Evolutionary conservation across 805 yeast genomes (phyloP).

Genomic region (Barnettozyma siamensis): DNA sequence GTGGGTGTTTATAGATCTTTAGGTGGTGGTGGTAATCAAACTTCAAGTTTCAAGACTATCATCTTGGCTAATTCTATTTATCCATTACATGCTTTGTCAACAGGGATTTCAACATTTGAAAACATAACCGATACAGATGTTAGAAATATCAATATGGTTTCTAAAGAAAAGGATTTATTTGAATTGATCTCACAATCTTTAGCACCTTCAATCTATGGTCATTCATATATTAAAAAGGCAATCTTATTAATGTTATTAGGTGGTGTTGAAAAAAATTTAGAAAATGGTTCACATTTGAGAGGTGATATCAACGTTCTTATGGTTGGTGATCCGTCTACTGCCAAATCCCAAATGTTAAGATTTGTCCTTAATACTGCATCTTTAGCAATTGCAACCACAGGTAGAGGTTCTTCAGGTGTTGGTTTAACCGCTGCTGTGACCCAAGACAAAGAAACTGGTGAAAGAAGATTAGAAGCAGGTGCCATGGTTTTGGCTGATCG

Average conservation of each 20-base stretch:
- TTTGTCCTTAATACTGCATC: constrained; percentile 94
- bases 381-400: constrained; percentile 95
- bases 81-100: constrained; percentile 80
- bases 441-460: constrained; percentile 94
- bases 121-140: constrained; percentile 75
- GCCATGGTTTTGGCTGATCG: constrained; percentile 98
- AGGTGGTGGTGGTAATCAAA: constrained; percentile 57
- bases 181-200: constrained; percentile 76
- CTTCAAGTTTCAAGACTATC: constrained; percentile 75
- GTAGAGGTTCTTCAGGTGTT: constrained; percentile 99
- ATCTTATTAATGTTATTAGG: constrained; percentile 87
- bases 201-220: constrained; percentile 96
- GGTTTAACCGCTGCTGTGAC: constrained; percentile 99
- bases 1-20: constrained; percentile 92
- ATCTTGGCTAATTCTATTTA: constrained; percentile 85
- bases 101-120: constrained; percentile 70
- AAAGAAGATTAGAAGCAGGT: constrained; percentile 94
- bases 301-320: constrained; percentile 94
- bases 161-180: constrained; percentile 67
- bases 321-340: constrained; percentile 99
- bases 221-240: constrained; percentile 85
- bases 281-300: constrained; percentile 93
- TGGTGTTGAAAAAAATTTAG: constrained; percentile 90
- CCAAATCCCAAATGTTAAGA: constrained; percentile 91
- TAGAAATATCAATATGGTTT: constrained; percentile 74